These are phyloP conservation scores for Hygrocybe punicea DNA, from an alignment of 768 basidiomycete genomes.

Conservation along the genomic window DNA sequence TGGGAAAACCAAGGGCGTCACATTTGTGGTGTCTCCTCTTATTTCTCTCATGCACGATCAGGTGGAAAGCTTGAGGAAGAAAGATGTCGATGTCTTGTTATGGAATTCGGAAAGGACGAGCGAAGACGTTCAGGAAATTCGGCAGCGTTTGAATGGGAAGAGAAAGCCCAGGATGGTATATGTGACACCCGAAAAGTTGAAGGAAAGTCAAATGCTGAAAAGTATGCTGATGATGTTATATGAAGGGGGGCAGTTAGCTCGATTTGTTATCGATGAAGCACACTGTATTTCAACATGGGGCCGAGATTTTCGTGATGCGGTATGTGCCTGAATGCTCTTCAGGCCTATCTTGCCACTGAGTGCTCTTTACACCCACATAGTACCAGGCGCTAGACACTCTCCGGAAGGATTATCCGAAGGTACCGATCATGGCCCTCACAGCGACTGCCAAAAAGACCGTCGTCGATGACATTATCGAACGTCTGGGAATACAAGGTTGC, in stretches of 20 bases:
- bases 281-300: conserved; percentile 96
- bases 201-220: conserved; percentile 55
- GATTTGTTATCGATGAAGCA: conserved; percentile 96
- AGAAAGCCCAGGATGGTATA: conserved; percentile 71
- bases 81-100: conserved; percentile 65
- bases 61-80: conserved; percentile 59
- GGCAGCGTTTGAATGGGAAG: conserved; percentile 42
- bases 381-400: conserved; percentile 66
- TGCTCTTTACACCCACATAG: conserved; percentile 34
- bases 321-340: conserved; percentile 34
- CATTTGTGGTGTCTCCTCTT: conserved; percentile 87
- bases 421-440: conserved; percentile 95
- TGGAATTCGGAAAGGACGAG: conserved; percentile 57
- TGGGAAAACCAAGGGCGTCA: conserved; percentile 75
- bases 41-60: conserved; percentile 89
- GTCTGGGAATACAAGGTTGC: conserved; percentile 59
- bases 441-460: conserved; percentile 86
- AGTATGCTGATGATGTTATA: conserved; percentile 59
- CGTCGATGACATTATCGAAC: conserved; percentile 71
- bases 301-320: conserved; percentile 83
- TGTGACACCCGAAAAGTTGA: conserved; percentile 87
- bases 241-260: conserved; percentile 55
- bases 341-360: not conserved
- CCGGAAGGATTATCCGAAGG: conserved; percentile 67
- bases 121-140: conserved; percentile 39